A percentile compares a stretch with the other conserved stretches of the same genome.
Conservation (phyloP, 257 asterid species). For the Nicotiana obtusifolia region DNA sequence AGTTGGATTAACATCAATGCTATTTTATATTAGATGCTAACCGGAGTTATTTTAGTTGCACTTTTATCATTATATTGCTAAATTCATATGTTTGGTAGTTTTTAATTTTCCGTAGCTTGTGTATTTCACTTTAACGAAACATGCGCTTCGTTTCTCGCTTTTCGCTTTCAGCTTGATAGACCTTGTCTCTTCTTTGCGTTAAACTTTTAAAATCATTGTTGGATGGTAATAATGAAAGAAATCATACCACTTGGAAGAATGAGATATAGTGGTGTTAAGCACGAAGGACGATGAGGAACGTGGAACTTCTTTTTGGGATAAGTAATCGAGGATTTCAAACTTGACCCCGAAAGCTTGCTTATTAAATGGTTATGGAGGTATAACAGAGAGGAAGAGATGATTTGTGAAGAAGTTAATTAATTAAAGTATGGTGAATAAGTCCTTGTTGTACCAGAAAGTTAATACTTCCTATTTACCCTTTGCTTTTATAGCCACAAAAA, state of each 20-base stretch:
- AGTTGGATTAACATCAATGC: neutral
- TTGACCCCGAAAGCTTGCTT: neutral
- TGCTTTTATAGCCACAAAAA: neutral
- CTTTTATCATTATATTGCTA: neutral
- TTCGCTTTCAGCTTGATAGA: neutral
- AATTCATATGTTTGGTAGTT: neutral
- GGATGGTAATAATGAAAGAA: neutral
- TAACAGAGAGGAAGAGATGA: neutral
- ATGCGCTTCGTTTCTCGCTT: neutral
- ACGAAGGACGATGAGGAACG: neutral
- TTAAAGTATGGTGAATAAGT: neutral
- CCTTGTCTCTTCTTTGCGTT: neutral
- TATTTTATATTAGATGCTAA: neutral
- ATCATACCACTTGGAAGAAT: neutral
- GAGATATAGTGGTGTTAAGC: neutral
- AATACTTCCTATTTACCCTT: neutral
- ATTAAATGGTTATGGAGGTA: conserved; percentile 1
- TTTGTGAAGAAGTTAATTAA: neutral
- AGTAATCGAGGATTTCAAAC: neutral
- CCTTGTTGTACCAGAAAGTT: neutral
- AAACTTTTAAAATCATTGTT: neutral
- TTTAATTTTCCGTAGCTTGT: neutral
- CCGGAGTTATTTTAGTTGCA: neutral
- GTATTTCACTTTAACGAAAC: neutral
- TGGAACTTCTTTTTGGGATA: neutral